These are phyloP conservation scores for Ophiognomonia clavigignenti-juglandacearum DNA, from an alignment of 2,329 filamentous ascomycete species.

Conservation along the genomic window DNA sequence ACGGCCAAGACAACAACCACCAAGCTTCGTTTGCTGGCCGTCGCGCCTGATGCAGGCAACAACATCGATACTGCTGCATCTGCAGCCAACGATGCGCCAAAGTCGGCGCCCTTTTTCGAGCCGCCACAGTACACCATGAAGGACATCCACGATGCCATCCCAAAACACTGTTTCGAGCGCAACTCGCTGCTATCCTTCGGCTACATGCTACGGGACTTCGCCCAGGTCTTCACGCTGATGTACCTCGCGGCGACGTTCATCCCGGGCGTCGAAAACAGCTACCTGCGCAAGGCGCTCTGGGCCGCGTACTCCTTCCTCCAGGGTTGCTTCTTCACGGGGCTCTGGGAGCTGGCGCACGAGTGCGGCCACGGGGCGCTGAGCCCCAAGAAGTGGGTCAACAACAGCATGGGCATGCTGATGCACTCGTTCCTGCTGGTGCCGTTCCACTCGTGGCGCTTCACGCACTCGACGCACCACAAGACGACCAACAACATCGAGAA, in stretches of 20 bases:
- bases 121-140: background rate
- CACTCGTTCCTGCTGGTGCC: constrained; percentile 64
- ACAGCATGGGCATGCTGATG: constrained; percentile 56
- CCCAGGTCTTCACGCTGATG: background rate
- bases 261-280: background rate
- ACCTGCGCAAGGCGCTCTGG: background rate
- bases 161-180: background rate
- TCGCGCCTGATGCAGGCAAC: no score
- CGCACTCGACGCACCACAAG: constrained; percentile 64
- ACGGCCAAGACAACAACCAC: background rate
- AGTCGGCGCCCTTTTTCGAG: background rate
- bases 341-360: constrained; percentile 69
- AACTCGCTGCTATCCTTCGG: background rate
- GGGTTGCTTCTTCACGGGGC: constrained; percentile 46
- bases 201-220: background rate
- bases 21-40: background rate
- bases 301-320: background rate
- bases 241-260: background rate
- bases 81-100: background rate
- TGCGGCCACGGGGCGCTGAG: constrained; percentile 67
- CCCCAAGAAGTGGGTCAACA: constrained; percentile 49
- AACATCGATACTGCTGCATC: background rate
- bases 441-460: constrained; percentile 70
- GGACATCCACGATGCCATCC: background rate
- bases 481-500: constrained; percentile 63